Evolutionary conservation across 2,329 filamentous ascomycete genomes (phyloP).

Genomic region (Botrytis byssoidea): DNA sequence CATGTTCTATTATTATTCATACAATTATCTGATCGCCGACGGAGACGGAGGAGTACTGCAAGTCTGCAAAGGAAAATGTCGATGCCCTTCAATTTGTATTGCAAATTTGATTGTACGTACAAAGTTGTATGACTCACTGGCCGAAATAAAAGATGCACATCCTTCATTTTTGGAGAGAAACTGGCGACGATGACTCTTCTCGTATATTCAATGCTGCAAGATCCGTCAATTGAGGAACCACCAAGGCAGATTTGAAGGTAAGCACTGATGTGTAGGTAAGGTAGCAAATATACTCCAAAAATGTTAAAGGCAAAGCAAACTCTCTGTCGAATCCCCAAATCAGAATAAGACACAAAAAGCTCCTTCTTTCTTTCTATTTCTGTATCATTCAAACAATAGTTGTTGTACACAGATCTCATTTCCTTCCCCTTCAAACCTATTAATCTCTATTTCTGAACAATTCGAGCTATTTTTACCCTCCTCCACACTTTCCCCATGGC

Average conservation of each 20-base stretch:
- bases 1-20: neutral
- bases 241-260: neutral
- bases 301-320: neutral
- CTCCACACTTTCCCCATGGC: neutral
- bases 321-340: neutral
- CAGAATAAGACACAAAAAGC: neutral
- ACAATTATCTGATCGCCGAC: neutral
- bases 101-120: neutral
- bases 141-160: neutral
- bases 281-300: neutral
- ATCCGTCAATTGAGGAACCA: neutral
- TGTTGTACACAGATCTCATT: neutral
- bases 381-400: neutral
- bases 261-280: neutral
- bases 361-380: neutral
- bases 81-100: neutral
- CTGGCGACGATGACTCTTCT: neutral
- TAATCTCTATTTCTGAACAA: neutral
- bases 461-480: neutral
- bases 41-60: neutral
- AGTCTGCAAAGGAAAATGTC: neutral
- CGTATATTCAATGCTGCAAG: neutral
- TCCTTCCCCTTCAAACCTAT: neutral
- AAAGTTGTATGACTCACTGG: conserved; percentile 8
- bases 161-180: neutral